Conservation (phyloP, 2,329 filamentous ascomycete genomes). For the Metarhizium anisopliae region DNA sequence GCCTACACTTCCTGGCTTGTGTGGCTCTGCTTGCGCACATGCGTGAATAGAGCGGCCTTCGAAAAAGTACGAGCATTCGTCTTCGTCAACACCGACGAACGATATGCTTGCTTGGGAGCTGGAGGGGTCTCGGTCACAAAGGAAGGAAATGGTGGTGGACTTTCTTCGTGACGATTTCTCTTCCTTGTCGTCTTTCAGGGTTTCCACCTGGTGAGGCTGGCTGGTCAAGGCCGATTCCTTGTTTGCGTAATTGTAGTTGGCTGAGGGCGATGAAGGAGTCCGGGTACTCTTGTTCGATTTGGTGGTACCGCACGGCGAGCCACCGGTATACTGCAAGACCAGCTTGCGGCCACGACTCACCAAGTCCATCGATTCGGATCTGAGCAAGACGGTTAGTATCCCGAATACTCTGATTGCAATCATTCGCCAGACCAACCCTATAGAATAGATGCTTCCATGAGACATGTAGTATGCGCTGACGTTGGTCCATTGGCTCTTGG, state of each 20-base stretch:
- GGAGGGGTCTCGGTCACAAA: constrained; percentile 78
- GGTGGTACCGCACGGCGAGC: constrained; percentile 57
- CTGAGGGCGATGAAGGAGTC: not conserved
- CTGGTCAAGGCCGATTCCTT: not conserved
- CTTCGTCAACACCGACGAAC: constrained; percentile 74
- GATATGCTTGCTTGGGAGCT: constrained; percentile 61
- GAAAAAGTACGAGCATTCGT: constrained; percentile 94
- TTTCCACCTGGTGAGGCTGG: constrained; percentile 9
- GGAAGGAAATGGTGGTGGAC: constrained; percentile 83
- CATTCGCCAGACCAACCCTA: constrained; percentile 49
- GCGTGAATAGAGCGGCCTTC: constrained; percentile 80
- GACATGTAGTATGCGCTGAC: constrained; percentile 70
- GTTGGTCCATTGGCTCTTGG: constrained; percentile 55
- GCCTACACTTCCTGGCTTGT: constrained; percentile 63
- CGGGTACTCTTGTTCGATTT: constrained; percentile 24
- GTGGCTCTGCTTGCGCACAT: constrained; percentile 59
- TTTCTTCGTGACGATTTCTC: constrained; percentile 41
- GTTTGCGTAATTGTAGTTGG: not conserved
- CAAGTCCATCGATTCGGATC: constrained; percentile 41
- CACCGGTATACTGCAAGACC: constrained; percentile 66
- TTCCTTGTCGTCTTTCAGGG: constrained; percentile 18
- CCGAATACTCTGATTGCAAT: not conserved
- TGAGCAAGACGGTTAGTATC: constrained; percentile 7
- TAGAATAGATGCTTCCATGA: constrained; percentile 59
- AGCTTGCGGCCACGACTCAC: constrained; percentile 62